These are phyloP conservation scores for Vaccinium macrocarpon DNA, from an alignment of 148 eudicot genomes.

Conservation along the genomic window DNA sequence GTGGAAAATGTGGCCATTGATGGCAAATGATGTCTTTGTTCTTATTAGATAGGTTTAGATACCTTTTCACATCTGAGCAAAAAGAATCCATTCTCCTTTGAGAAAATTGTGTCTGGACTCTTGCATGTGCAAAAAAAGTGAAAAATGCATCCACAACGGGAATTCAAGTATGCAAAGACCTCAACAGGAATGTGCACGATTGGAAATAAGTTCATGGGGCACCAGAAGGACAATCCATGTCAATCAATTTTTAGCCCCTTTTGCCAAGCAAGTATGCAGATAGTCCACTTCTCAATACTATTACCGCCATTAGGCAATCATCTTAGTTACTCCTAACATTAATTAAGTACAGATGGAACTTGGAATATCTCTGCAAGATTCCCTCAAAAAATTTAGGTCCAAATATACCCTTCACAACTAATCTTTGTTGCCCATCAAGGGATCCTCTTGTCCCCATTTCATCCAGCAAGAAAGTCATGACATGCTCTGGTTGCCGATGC, in stretches of 20 bases:
- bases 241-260: too few relatives aligned
- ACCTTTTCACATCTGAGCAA: conserved; percentile 98
- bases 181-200: not conserved
- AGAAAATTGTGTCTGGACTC: conserved; percentile 91
- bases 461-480: conserved; percentile 90
- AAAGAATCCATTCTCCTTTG: conserved; percentile 83
- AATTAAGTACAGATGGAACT: conserved; percentile 30
- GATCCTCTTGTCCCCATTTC: conserved; percentile 98
- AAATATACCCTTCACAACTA: conserved; percentile 86
- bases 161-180: not conserved
- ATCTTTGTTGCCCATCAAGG: conserved; percentile 85
- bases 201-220: not conserved
- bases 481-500: conserved; percentile 98
- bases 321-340: not conserved
- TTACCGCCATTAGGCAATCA: not conserved
- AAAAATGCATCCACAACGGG: not conserved
- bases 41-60: conserved; percentile 1
- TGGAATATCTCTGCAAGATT: conserved; percentile 71
- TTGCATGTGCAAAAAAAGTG: conserved; percentile 52
- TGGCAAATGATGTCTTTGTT: too few relatives aligned
- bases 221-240: not conserved
- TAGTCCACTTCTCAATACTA: not conserved
- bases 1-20: too few relatives aligned
- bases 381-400: conserved; percentile 86
- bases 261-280: not conserved